These are phyloP conservation scores for Sarcodon aspratus DNA, from an alignment of 768 basidiomycete species.

Conservation along the genomic window DNA sequence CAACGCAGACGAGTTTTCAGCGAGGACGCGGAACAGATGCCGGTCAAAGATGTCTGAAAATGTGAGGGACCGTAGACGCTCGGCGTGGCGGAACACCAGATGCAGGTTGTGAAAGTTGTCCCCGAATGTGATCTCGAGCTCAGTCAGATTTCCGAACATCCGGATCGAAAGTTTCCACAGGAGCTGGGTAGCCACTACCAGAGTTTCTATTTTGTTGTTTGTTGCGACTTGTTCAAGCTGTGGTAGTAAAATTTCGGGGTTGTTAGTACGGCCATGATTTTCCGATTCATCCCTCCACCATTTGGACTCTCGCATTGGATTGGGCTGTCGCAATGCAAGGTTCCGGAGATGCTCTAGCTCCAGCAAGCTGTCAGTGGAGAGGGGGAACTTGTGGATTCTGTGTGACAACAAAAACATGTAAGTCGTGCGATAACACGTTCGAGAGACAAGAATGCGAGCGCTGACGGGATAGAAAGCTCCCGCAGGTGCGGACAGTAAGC, in stretches of 20 bases:
- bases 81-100: background rate
- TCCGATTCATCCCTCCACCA: no score
- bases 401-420: background rate
- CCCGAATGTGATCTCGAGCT: background rate
- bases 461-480: background rate
- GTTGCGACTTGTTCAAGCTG: background rate
- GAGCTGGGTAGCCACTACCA: background rate
- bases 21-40: background rate
- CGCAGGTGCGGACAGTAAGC: background rate
- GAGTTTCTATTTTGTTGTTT: background rate
- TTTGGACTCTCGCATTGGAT: no score
- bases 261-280: no score
- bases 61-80: background rate
- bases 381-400: background rate
- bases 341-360: background rate
- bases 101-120: background rate
- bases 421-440: background rate
- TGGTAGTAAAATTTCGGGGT: background rate
- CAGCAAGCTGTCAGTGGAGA: background rate
- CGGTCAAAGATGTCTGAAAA: background rate
- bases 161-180: background rate
- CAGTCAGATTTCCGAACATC: background rate
- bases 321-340: constrained; percentile 31
- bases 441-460: background rate
- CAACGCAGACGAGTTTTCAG: background rate